A percentile compares a stretch with the other conserved stretches of the same genome.
These are phyloP conservation scores for Didymella pomorum DNA, from an alignment of 2,329 filamentous ascomycete species.

Conservation along the genomic window DNA sequence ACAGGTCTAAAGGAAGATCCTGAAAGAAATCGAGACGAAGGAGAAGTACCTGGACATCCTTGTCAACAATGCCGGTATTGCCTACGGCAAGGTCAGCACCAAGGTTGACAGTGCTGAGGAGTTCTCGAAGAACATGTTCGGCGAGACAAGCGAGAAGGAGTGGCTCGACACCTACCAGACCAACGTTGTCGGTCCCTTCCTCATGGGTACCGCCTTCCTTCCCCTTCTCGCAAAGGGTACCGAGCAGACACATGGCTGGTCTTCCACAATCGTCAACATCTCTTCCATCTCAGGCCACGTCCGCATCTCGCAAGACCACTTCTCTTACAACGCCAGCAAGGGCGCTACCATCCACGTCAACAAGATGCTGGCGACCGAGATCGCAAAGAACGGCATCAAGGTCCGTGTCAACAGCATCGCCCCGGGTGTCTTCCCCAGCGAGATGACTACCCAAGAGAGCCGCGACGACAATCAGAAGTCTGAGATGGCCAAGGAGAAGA, in stretches of 20 bases:
- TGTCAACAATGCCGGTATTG: slow-evolving; percentile 59
- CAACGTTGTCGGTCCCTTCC: slow-evolving; percentile 58
- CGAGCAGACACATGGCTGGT: slow-evolving; percentile 53
- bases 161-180: slow-evolving; percentile 57
- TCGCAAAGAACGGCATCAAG: slow-evolving; percentile 61
- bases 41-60: slow-evolving; percentile 58
- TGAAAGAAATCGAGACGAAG: slow-evolving; percentile 54
- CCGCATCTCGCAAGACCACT: slow-evolving; percentile 57
- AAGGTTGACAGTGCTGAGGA: slow-evolving; percentile 54
- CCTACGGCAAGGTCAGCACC: slow-evolving; percentile 48
- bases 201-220: slow-evolving; percentile 58
- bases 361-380: slow-evolving; percentile 62
- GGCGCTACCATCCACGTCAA: slow-evolving; percentile 63
- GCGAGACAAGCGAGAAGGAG: slow-evolving; percentile 54
- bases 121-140: slow-evolving; percentile 56
- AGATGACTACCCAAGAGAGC: slow-evolving; percentile 64
- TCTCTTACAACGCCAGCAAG: slow-evolving; percentile 60
- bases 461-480: slow-evolving; percentile 62
- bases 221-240: slow-evolving; percentile 56
- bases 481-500: slow-evolving; percentile 61
- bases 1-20: slow-evolving; percentile 43
- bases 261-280: slow-evolving; percentile 57
- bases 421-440: slow-evolving; percentile 64
- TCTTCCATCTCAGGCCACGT: slow-evolving; percentile 56
- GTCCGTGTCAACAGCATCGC: slow-evolving; percentile 66